Evolutionary conservation across 805 yeast genomes (phyloP), one percentile per base, ranked within the genome.

Genomic region (Wickerhamiella parazyma): DNA sequence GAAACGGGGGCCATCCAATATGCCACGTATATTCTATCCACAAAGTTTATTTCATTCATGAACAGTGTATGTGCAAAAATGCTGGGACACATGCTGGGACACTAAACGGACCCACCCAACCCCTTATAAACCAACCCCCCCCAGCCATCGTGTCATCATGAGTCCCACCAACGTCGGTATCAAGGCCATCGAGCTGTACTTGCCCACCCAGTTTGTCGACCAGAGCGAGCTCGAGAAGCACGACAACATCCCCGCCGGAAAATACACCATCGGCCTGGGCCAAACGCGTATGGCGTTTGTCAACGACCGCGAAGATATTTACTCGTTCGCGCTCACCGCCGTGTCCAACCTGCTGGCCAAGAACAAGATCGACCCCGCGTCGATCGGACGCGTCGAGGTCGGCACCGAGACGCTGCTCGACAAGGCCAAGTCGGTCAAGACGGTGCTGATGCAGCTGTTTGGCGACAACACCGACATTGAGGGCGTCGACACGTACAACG

Each of bases 251-350:
- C 75, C 97, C 18, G 69, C 81, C 44, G 99, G 99, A 48, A 91
- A 91, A 65, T 91, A 86, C 73, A 91, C 99, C 60, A 89, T 91
- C 64, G 99, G 99, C 41, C 73, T 91, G 48, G 99, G 99, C 51
- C 98, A 91, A 70, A 89, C 95, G 58, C 85, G 86, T 66, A 91
- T 91, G 99, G 75, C 94, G 16, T 91, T 84, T 57, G 97, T 91
- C 53, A 81, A 89, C 62, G 98, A 91, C 68, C 78, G 95, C 64
- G 97, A 91, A 67, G 98, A 91, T 60, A 86, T 86, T 57, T 87
- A 87, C 70, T 91, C 98, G 29, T 71, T 91, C 72, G 68, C 83
- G n/a, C 70, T 91, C 59, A 91, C 97, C n/a, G 96, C 73, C 17
- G 71, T 82, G 49, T 75, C 80, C 49, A 76, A 75, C 47, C 73